Evolutionary conservation across 1,284 basidiomycete genomes (phyloP).

Genomic region (Rhodotorula glutinis): DNA sequence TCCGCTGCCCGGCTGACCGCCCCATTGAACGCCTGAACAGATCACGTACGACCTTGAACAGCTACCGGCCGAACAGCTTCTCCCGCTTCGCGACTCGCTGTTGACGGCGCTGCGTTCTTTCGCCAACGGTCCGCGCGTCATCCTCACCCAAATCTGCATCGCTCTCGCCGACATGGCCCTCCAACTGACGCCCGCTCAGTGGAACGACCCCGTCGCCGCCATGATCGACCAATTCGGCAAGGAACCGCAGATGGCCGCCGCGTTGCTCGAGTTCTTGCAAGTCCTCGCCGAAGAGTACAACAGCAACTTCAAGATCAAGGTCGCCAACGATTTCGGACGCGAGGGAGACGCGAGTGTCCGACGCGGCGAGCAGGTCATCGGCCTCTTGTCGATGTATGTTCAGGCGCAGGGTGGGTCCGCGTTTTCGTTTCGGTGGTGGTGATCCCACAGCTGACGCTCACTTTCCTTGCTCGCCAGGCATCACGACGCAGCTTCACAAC

Average conservation of each 20-base stretch:
- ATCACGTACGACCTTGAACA: slow-evolving; percentile 93
- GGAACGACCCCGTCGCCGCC: slow-evolving; percentile 73
- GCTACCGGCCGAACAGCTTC: slow-evolving; percentile 57
- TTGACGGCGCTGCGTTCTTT: slow-evolving; percentile 66
- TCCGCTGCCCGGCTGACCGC: no score
- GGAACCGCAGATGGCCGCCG: slow-evolving; percentile 75
- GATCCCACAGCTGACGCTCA: neutral
- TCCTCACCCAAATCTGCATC: slow-evolving; percentile 85
- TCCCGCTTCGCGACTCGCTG: slow-evolving; percentile 82
- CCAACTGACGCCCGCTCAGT: slow-evolving; percentile 70
- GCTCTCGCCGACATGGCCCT: slow-evolving; percentile 86
- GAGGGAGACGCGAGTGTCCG: slow-evolving; percentile 57
- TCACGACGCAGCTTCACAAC: slow-evolving; percentile 74
- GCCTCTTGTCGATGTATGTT: slow-evolving; percentile 82
- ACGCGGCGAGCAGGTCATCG: slow-evolving; percentile 71
- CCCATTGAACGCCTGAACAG: slow-evolving; percentile 55
- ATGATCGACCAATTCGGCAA: slow-evolving; percentile 84
- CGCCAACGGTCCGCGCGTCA: slow-evolving; percentile 73
- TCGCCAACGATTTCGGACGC: slow-evolving; percentile 57
- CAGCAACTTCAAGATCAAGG: slow-evolving; percentile 79
- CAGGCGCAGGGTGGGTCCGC: slow-evolving; percentile 69
- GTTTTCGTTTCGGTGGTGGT: neutral
- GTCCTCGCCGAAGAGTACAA: slow-evolving; percentile 87
- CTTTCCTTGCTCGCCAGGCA: slow-evolving; percentile 57
- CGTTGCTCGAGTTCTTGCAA: slow-evolving; percentile 84